These are phyloP conservation scores for Aegilops tauschii DNA, from an alignment of 176 grass and related monocot species.

Conservation along the genomic window DNA sequence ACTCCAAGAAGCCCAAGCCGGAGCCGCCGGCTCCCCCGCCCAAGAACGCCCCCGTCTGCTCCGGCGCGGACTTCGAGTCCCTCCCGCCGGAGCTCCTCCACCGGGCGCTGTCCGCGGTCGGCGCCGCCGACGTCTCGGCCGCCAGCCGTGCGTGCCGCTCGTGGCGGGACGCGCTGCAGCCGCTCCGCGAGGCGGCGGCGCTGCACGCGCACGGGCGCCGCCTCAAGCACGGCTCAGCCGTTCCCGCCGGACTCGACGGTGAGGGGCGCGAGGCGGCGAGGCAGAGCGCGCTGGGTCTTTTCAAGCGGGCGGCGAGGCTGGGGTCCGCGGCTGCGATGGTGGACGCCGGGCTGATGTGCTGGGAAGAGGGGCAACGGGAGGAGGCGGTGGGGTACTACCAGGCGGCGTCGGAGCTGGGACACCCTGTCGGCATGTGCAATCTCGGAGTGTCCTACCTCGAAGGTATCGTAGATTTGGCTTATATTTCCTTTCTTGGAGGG, in stretches of 20 bases:
- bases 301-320: conserved; percentile 53
- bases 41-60: neutral
- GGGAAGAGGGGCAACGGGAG: conserved; percentile 50
- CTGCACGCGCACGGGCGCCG: conserved; percentile 50
- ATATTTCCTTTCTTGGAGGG: neutral
- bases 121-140: conserved; percentile 39
- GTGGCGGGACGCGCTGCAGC: conserved; percentile 71
- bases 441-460: conserved; percentile 68
- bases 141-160: conserved; percentile 56
- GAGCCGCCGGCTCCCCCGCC: neutral
- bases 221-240: conserved; percentile 38
- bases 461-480: conserved; percentile 36
- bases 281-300: conserved; percentile 43
- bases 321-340: conserved; percentile 71
- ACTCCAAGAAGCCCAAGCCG: conserved; percentile 29
- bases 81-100: conserved; percentile 57
- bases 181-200: conserved; percentile 62
- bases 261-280: conserved; percentile 10
- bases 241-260: neutral
- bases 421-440: conserved; percentile 67
- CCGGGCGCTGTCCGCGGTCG: conserved; percentile 27
- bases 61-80: conserved; percentile 27
- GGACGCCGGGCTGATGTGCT: conserved; percentile 69
- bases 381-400: conserved; percentile 51
- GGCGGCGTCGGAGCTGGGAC: conserved; percentile 53